A percentile compares a stretch with the other conserved stretches of the same genome.
Conservation (phyloP, 805 yeast genomes). For the Candida berthetii region DNA sequence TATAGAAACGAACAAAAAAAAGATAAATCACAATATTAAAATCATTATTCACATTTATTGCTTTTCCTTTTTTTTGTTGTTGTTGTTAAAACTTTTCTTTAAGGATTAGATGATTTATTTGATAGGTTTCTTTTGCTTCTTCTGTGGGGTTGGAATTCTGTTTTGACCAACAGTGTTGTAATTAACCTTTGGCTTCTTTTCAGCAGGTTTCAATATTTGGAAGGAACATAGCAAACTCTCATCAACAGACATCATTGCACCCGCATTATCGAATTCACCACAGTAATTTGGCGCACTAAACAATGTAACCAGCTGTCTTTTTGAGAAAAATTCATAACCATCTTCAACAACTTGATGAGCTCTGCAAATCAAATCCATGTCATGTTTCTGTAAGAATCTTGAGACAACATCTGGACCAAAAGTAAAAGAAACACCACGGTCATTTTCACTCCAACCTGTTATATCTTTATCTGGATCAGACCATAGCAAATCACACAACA, state of each 20-base stretch:
- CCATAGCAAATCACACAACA: slow-evolving; percentile 95
- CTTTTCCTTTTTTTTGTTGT: neutral
- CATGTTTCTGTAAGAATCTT: slow-evolving; percentile 93
- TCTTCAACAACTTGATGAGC: slow-evolving; percentile 99
- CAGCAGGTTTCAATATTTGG: slow-evolving; percentile 96
- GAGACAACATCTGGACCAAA: slow-evolving; percentile 99
- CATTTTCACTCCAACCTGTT: slow-evolving; percentile 98
- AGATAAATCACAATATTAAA: neutral
- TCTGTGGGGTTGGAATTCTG: slow-evolving; percentile 54
- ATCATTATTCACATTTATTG: neutral
- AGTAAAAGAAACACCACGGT: slow-evolving; percentile 98
- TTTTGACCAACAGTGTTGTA: slow-evolving; percentile 31
- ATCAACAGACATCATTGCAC: slow-evolving; percentile 99
- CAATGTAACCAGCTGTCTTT: slow-evolving; percentile 91
- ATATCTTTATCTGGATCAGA: slow-evolving; percentile 98
- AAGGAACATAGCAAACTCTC: slow-evolving; percentile 94
- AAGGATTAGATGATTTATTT: slow-evolving; percentile 24
- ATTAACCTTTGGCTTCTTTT: slow-evolving; percentile 76
- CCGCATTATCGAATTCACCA: slow-evolving; percentile 98
- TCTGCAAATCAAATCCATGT: slow-evolving; percentile 95
- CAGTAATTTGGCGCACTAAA: slow-evolving; percentile 98
- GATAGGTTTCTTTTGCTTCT: slow-evolving; percentile 46
- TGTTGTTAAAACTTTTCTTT: neutral
- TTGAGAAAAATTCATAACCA: slow-evolving; percentile 95
- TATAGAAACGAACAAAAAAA: neutral